Base-by-base conservation (phyloP, 1,139 yeast species). In the Sugiyamaella xylanicola region DNA sequence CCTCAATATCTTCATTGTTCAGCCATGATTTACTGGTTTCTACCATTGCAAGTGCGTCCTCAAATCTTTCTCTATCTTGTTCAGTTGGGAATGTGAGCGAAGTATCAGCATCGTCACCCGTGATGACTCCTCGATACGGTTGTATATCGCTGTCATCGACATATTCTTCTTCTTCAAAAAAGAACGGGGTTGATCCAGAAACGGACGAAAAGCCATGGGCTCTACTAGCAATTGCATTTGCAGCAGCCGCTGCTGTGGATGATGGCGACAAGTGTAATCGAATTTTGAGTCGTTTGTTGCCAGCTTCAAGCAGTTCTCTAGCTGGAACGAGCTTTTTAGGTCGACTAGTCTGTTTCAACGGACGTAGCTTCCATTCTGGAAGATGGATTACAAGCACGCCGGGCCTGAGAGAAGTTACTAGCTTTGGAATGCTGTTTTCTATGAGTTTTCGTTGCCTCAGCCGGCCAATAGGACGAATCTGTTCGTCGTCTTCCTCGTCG, bases 61-160 rank as follows among this genome's bases (percentile, higher is more conserved):
- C 76, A 66, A 86, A 87, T 15, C 72, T 59, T 15, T 68, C 69
- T n/a, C 83, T 71, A 60, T 84, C 90, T 1, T 71, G 66, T 4
- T 67, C 68, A 1, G 78, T 77, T 0, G 95, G 95, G 51, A 80
- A 79, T 0, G 93, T 86, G 54, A 78, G 73, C 57, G 75, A 75
- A 2, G 89, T 86, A 48, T 75, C 79, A 37, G 89, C 85, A 45
- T 85, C 86, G 5, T 80, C 79, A 55, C 77, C 83, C 0, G 78
- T 73, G 29, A 87, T 68, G 0, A 86, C 74, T 0, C 95, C 95
- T 56, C 85, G 74, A 64, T 83, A 87, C 0, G 93, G 93, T 43
- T 62, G 66, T 47, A 62, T 65, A 51, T 63, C 67, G 32, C 59
- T 53, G 32, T 62, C 67, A n/a, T 64, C 65, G 19, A 57, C 59